These are phyloP conservation scores for Gonium pectorale DNA, from an alignment of 139 green algal species.

Conservation along the genomic window DNA sequence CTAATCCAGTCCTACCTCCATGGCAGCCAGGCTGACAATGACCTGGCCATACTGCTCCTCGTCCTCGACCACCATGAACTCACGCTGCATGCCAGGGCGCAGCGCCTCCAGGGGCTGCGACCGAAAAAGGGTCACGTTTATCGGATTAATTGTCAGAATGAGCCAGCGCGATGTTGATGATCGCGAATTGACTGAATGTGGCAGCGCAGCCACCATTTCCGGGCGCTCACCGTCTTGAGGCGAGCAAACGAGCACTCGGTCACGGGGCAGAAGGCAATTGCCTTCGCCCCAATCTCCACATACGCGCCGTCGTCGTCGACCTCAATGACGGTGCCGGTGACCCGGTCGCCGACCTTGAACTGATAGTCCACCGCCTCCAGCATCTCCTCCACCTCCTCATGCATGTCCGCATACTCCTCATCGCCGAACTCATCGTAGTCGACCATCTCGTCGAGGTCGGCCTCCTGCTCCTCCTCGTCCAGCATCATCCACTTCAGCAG, in stretches of 20 bases:
- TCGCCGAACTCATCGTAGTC: slow-evolving; percentile 69
- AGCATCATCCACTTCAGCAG: slow-evolving; percentile 69
- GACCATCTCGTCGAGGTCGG: slow-evolving; percentile 68
- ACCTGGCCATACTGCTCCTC: slow-evolving; percentile 83
- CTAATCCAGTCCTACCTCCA: slow-evolving; percentile 86
- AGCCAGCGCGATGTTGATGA: no score
- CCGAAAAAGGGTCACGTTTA: not conserved
- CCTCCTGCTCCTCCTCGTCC: slow-evolving; percentile 55
- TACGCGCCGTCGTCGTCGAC: slow-evolving; percentile 90
- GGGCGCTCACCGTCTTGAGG: slow-evolving; percentile 60
- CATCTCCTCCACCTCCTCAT: slow-evolving; percentile 68
- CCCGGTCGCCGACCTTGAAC: slow-evolving; percentile 75
- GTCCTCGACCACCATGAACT: slow-evolving; percentile 89
- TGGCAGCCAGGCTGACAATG: slow-evolving; percentile 81
- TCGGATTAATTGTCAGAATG: no score
- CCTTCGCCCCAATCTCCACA: slow-evolving; percentile 96
- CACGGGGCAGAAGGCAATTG: slow-evolving; percentile 84
- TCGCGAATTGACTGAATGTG: no score
- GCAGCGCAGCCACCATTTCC: not conserved
- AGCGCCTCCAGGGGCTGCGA: slow-evolving; percentile 79
- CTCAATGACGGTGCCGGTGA: slow-evolving; percentile 81
- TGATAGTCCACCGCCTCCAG: slow-evolving; percentile 62
- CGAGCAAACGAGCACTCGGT: slow-evolving; percentile 81
- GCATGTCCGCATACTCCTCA: slow-evolving; percentile 58
- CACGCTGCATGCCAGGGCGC: slow-evolving; percentile 72